phyloP scores from a whole-genome alignment of 73 alveolate species.

The Paramecium octaurelia region DNA sequence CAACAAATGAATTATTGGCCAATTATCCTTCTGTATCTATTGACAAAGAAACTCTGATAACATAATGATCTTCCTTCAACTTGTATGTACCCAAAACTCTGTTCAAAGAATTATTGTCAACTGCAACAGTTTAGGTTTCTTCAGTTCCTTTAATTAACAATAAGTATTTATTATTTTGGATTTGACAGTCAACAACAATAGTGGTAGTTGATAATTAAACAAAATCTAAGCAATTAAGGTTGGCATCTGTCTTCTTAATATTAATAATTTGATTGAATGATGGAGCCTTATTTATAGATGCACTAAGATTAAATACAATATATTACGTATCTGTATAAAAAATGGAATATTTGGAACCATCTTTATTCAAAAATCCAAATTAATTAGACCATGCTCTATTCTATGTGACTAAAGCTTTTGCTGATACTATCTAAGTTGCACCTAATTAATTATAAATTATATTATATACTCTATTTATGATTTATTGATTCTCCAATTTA shows the following conservation, averaged over 20 bases:
- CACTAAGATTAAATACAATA: not conserved
- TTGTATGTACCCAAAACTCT: not conserved
- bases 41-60: not conserved
- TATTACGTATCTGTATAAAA: not conserved
- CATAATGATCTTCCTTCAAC: not conserved
- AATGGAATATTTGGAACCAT: not conserved
- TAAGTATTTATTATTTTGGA: not conserved
- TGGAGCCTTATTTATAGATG: not conserved
- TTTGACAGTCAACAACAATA: not conserved
- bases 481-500: not conserved
- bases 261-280: not conserved
- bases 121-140: not conserved
- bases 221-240: not conserved
- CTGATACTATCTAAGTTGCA: not conserved
- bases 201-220: not conserved
- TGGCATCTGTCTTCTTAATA: not conserved
- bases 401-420: not conserved
- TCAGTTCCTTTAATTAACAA: not conserved
- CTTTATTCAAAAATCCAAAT: not conserved
- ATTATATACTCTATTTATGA: not conserved
- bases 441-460: not conserved
- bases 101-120: not conserved
- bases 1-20: not conserved
- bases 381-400: not conserved
- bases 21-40: not conserved